Conservation (phyloP, 306 rosid genomes). For the Lathyrus oleraceus region DNA sequence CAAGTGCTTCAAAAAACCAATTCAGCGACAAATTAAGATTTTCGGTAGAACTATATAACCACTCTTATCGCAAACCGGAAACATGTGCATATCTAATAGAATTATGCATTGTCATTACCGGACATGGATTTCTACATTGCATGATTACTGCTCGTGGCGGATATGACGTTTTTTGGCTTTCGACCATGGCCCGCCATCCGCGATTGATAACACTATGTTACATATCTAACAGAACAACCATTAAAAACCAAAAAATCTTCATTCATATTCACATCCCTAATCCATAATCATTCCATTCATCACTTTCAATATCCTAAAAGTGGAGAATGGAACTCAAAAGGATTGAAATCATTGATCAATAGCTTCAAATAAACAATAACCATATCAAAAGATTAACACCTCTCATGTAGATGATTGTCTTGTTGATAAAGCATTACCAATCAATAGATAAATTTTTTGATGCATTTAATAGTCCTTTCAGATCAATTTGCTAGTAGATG, state of each 20-base stretch:
- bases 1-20: background rate
- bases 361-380: conserved; percentile 26
- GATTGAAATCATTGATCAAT: conserved; percentile 16
- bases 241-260: background rate
- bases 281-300: conserved; percentile 2
- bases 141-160: background rate
- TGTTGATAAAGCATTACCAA: conserved; percentile 19
- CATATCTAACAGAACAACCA: background rate
- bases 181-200: background rate
- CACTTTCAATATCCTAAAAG: conserved; percentile 14
- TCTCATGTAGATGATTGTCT: conserved; percentile 2
- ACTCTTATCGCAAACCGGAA: background rate
- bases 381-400: background rate
- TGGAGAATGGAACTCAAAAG: conserved; percentile 7
- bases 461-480: conserved; percentile 1
- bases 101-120: background rate
- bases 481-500: conserved; percentile 20
- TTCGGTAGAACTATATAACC: background rate
- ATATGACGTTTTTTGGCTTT: background rate
- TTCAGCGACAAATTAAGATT: background rate
- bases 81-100: background rate
- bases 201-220: background rate
- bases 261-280: conserved; percentile 1
- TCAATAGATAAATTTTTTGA: background rate
- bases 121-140: background rate